A percentile compares a stretch with the other conserved stretches of the same genome.
phyloP scores from a whole-genome alignment of 257 asterid species.

The Salvia miltiorrhiza region DNA sequence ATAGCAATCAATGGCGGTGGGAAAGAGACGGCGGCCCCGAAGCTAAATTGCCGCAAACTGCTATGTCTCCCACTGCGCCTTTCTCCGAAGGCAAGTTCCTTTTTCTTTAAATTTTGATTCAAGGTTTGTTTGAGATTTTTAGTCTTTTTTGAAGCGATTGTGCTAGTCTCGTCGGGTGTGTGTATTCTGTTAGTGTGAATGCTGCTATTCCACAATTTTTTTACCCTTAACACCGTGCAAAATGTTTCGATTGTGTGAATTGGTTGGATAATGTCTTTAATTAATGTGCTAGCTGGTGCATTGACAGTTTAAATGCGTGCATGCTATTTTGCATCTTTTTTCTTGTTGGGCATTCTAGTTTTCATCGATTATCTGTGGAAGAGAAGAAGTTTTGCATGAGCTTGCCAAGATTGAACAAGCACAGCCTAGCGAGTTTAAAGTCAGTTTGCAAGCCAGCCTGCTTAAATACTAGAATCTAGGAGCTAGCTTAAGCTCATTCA shows the following conservation, averaged over 20 bases:
- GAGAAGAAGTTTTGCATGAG: not conserved
- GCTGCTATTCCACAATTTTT: not conserved
- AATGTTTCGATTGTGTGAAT: constrained; percentile 6
- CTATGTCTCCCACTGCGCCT: constrained; percentile 63
- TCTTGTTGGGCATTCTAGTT: not conserved
- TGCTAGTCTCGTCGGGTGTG: not conserved
- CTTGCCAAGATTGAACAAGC: not conserved
- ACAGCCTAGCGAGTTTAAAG: not conserved
- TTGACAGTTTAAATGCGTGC: not conserved
- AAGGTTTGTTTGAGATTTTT: not conserved
- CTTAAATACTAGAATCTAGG: not conserved
- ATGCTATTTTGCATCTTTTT: not conserved
- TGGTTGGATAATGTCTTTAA: not conserved
- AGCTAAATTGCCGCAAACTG: constrained; percentile 45
- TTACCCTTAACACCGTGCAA: not conserved
- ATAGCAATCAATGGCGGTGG: constrained; percentile 65
- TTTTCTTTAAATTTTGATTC: not conserved
- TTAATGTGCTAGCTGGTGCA: not conserved
- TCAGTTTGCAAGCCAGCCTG: not conserved
- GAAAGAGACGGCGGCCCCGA: constrained; percentile 55
- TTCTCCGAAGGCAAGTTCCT: constrained; percentile 48
- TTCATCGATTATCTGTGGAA: not conserved
- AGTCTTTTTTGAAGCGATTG: not conserved
- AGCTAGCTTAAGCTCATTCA: not conserved
- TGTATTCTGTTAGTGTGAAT: not conserved